Conservation (phyloP, 2,329 filamentous ascomycete genomes). For the Phoma sp. region DNA sequence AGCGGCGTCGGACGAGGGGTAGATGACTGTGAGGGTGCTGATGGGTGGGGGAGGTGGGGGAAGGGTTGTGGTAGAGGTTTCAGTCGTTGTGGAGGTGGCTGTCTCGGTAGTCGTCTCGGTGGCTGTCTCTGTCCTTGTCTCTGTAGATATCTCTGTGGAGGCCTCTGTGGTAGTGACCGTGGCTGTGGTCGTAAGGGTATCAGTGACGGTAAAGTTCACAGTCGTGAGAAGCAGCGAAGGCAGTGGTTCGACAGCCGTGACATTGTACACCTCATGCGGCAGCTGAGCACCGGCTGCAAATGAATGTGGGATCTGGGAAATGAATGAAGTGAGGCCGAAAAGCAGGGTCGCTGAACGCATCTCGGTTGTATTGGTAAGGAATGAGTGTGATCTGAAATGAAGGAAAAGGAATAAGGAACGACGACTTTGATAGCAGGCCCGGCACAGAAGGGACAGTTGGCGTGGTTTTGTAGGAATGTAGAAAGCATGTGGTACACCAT, state of each 20-base stretch:
- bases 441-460: slow-evolving; percentile 9
- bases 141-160: neutral
- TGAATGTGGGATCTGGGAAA: slow-evolving; percentile 9
- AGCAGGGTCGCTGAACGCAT: slow-evolving; percentile 12
- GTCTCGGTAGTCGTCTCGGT: slow-evolving; percentile 4
- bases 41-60: neutral
- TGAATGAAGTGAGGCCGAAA: slow-evolving; percentile 6
- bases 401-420: slow-evolving; percentile 1
- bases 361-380: slow-evolving; percentile 1
- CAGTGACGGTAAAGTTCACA: slow-evolving; percentile 26
- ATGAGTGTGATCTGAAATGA: slow-evolving; percentile 4
- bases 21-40: slow-evolving; percentile 46
- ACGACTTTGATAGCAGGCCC: neutral
- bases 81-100: no score
- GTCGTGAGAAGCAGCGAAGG: neutral
- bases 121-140: slow-evolving; percentile 3
- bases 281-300: slow-evolving; percentile 6
- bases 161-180: slow-evolving; percentile 24
- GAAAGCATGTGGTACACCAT: slow-evolving; percentile 2
- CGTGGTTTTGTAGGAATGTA: slow-evolving; percentile 13
- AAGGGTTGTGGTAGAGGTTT: slow-evolving; percentile 1
- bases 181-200: slow-evolving; percentile 28
- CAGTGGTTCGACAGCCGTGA: slow-evolving; percentile 3
- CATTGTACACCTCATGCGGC: slow-evolving; percentile 13
- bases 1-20: slow-evolving; percentile 51